Base-by-base conservation (phyloP, 2,329 filamentous ascomycete species). In the Sclerotiophoma versabilis region DNA sequence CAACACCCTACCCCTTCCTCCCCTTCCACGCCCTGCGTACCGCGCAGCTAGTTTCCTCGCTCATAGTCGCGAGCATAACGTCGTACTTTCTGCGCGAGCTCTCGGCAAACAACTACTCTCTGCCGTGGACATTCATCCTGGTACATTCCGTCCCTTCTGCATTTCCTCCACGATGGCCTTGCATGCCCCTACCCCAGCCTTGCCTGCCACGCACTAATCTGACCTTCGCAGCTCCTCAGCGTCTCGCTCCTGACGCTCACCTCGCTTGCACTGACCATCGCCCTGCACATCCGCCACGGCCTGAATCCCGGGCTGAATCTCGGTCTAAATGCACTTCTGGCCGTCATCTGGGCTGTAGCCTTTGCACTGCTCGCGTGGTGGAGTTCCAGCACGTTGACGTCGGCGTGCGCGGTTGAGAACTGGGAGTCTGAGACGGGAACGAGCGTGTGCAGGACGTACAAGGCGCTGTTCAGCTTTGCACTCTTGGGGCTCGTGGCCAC, bases 71-170 rank as follows among this genome's bases (percentile, higher is more conserved):
- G 4, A 76, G 74, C 25, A 82, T 87, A 44, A 79, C 86, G 70
- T 74, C 75, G 52, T 83, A 81, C 59, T 87, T 87, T 70, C 78
- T 83, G 58, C 80, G 76, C 59, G 80, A 84, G 59, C 76, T 87
- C 19, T 76, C 76, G 17, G 74, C 76, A 37, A 81, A 82, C 57
- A 71, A 79, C 42, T 84, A 80, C 71, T 77, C 76, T 38, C 73
- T 84, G 3, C 84, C 84, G 0, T 86, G 83, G 80, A 84, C 83
- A 2, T 87, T 87, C 64, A 76, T 86, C 15, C 72, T 86, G 56
- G 84, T 86, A 77, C 38, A 12, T 62, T n/a, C n/a, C n/a, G n/a
- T n/a, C n/a, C n/a, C n/a, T n/a, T n/a, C n/a, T n/a, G n/a, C n/a
- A n/a, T n/a, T n/a, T n/a, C n/a, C n/a, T n/a, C n/a, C n/a, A n/a